Percentiles rank a stretch among this genome's conserved stretches.
These are phyloP conservation scores for Narthecium ossifragum DNA, from an alignment of 106 monocot genomes.

Conservation along the genomic window DNA sequence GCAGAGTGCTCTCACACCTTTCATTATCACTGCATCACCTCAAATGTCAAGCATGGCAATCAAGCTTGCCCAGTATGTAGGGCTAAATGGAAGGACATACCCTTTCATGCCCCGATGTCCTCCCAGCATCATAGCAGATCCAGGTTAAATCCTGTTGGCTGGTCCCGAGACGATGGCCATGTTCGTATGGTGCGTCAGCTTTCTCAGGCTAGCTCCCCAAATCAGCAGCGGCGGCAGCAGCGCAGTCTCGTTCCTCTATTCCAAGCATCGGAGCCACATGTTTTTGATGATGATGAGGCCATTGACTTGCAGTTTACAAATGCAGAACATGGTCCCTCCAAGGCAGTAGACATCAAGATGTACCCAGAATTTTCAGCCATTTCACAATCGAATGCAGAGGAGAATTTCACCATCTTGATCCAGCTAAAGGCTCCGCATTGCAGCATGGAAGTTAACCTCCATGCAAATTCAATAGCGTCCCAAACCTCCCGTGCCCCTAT, in stretches of 20 bases:
- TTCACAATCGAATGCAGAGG: slow-evolving; percentile 22
- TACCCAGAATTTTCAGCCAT: slow-evolving; percentile 63
- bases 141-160: slow-evolving; percentile 29
- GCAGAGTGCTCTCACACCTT: slow-evolving; percentile 81
- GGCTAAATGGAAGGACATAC: slow-evolving; percentile 59
- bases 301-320: slow-evolving; percentile 18
- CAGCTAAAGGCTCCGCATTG: slow-evolving; percentile 56
- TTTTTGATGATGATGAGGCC: slow-evolving; percentile 77
- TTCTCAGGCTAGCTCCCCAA: slow-evolving; percentile 28
- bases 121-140: slow-evolving; percentile 19
- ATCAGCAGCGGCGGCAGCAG: slow-evolving; percentile 20
- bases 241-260: slow-evolving; percentile 11
- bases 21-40: slow-evolving; percentile 67
- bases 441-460: background rate
- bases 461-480: background rate
- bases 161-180: slow-evolving; percentile 14
- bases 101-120: slow-evolving; percentile 17
- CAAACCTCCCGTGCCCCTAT: slow-evolving; percentile 50
- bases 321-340: slow-evolving; percentile 7
- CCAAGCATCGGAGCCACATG: slow-evolving; percentile 27
- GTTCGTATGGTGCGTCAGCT: slow-evolving; percentile 26
- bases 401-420: slow-evolving; percentile 58
- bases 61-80: slow-evolving; percentile 61
- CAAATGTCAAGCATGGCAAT: slow-evolving; percentile 60
- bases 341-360: slow-evolving; percentile 41